A percentile compares a stretch with the other conserved stretches of the same genome.
phyloP scores from a whole-genome alignment of 1,284 basidiomycete genomes.

The Cryptococcus amylolentus region DNA sequence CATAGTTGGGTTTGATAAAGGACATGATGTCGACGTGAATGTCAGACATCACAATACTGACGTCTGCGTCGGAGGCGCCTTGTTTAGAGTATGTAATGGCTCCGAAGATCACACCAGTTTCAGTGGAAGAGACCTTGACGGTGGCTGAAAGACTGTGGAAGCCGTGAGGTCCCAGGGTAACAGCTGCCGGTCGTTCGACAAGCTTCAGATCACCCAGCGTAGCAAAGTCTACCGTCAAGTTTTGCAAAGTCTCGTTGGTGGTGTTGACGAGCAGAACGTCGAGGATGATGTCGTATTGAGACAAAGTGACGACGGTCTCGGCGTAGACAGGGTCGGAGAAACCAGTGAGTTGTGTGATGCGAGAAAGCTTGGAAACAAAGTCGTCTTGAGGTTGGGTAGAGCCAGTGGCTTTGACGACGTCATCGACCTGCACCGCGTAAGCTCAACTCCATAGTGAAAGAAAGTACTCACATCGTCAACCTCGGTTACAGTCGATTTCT shows the following conservation, averaged over 20 bases:
- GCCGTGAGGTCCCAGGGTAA: constrained; percentile 90
- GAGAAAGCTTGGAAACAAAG: constrained; percentile 91
- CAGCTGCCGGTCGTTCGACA: constrained; percentile 87
- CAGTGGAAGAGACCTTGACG: constrained; percentile 95
- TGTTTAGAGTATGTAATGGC: constrained; percentile 97
- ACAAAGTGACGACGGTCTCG: constrained; percentile 96
- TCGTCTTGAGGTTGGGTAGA: constrained; percentile 80
- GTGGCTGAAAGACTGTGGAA: constrained; percentile 99
- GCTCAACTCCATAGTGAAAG: constrained; percentile 61
- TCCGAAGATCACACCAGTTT: constrained; percentile 94
- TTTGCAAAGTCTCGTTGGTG: constrained; percentile 89
- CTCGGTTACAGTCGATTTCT: constrained; percentile 76
- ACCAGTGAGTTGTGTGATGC: constrained; percentile 93
- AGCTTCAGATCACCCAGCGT: constrained; percentile 96
- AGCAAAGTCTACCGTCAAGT: constrained; percentile 95
- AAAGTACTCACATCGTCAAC: constrained; percentile 64
- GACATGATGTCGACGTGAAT: constrained; percentile 97
- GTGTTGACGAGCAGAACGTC: constrained; percentile 98
- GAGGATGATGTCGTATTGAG: constrained; percentile 94
- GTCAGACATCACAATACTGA: constrained; percentile 83
- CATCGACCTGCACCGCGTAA: constrained; percentile 51
- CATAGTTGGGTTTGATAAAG: constrained; percentile 96
- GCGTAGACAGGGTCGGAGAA: constrained; percentile 99
- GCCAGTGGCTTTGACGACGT: constrained; percentile 87
- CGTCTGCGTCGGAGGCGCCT: constrained; percentile 74